phyloP scores from a whole-genome alignment of 192 early-diverging fungal species.

The Polychytrium aggregatum region DNA sequence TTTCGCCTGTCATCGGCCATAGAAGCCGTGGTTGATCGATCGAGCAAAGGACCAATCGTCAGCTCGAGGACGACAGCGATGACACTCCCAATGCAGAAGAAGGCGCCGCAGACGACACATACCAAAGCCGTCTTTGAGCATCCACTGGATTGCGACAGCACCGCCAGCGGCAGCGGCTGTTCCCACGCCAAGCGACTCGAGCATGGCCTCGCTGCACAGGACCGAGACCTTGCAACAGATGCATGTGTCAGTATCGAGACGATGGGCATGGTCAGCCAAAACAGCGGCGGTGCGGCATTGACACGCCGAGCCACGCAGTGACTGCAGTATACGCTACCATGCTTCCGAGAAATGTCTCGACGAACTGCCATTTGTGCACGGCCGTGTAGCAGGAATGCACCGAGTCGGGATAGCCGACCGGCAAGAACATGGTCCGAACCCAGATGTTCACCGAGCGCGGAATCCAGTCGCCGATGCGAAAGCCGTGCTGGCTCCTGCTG shows the following conservation, averaged over 20 bases:
- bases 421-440: slow-evolving; percentile 46
- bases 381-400: slow-evolving; percentile 43
- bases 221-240: slow-evolving; percentile 38
- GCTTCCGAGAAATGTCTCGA: slow-evolving; percentile 53
- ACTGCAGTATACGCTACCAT: slow-evolving; percentile 23
- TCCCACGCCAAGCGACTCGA: slow-evolving; percentile 46
- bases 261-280: not conserved
- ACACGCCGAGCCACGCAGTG: not conserved
- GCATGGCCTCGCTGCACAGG: slow-evolving; percentile 54
- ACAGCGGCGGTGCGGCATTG: not conserved
- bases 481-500: not conserved
- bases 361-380: slow-evolving; percentile 47
- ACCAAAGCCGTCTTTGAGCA: slow-evolving; percentile 56
- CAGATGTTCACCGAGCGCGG: slow-evolving; percentile 10
- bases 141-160: slow-evolving; percentile 60
- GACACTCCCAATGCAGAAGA: too few relatives aligned
- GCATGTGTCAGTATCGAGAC: slow-evolving; percentile 2
- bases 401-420: slow-evolving; percentile 46
- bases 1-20: slow-evolving; percentile 14
- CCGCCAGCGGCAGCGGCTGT: slow-evolving; percentile 40
- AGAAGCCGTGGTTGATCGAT: not conserved
- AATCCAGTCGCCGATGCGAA: not conserved
- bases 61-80: too few relatives aligned
- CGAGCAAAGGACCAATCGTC: slow-evolving; percentile 6
- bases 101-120: too few relatives aligned